phyloP scores from a whole-genome alignment of 768 basidiomycete species.

The Mycena galericulata region DNA sequence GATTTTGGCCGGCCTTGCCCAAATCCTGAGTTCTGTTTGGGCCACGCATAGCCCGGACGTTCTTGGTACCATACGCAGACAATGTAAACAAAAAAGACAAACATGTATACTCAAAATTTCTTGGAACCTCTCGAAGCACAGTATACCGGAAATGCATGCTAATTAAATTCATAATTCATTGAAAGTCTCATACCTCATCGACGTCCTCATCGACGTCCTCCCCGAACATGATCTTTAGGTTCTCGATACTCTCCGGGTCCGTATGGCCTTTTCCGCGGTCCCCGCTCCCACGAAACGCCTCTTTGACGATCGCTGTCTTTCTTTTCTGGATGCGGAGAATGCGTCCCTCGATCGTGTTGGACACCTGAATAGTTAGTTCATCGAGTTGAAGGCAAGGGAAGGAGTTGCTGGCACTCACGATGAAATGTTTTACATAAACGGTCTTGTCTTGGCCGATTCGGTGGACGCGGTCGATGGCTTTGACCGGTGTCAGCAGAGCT shows the following conservation, averaged over 20 bases:
- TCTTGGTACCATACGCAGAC: no score
- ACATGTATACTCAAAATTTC: no score
- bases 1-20: no score
- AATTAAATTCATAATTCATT: no score
- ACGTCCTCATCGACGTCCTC: slow-evolving; percentile 39
- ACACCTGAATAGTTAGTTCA: slow-evolving; percentile 65
- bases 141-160: no score
- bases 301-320: slow-evolving; percentile 89
- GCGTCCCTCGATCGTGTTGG: slow-evolving; percentile 82
- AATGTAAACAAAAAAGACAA: no score
- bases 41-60: no score
- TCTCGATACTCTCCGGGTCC: slow-evolving; percentile 82
- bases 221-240: slow-evolving; percentile 85
- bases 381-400: not conserved
- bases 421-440: slow-evolving; percentile 88
- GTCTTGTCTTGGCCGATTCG: slow-evolving; percentile 86
- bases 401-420: slow-evolving; percentile 59
- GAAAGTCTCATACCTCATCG: not conserved
- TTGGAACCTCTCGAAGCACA: no score
- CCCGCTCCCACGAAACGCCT: slow-evolving; percentile 76
- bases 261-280: slow-evolving; percentile 52
- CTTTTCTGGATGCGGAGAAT: slow-evolving; percentile 87
- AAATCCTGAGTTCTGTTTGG: no score
- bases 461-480: slow-evolving; percentile 89
- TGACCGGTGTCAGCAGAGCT: not conserved